Evolutionary conservation across 345 rosid genomes (phyloP).

Genomic region (Acer negundo): DNA sequence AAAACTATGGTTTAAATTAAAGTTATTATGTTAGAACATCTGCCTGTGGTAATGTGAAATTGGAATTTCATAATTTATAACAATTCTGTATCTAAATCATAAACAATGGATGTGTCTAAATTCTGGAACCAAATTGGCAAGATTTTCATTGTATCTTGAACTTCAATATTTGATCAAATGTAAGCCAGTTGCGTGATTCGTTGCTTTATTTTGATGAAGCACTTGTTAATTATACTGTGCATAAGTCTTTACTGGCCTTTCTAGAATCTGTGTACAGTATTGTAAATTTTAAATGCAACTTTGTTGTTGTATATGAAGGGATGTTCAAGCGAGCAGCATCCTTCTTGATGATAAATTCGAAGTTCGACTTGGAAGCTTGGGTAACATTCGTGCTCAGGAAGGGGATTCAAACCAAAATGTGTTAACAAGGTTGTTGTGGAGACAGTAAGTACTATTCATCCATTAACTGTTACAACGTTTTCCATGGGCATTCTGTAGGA

Average conservation of each 20-base stretch:
- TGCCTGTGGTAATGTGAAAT: not conserved
- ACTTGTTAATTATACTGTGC: not conserved
- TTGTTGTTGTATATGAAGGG: conserved; percentile 51
- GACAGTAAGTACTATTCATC: conserved; percentile 61
- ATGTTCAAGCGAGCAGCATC: conserved; percentile 94
- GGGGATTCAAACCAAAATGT: conserved; percentile 66
- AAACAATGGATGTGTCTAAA: not conserved
- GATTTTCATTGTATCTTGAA: not conserved
- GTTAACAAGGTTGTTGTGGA: conserved; percentile 59
- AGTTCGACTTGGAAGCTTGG: conserved; percentile 92
- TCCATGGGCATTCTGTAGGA: conserved; percentile 12
- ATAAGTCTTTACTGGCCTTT: conserved; percentile 3
- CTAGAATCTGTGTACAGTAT: not conserved
- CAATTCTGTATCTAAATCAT: no score
- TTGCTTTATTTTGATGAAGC: not conserved
- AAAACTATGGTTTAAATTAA: not conserved
- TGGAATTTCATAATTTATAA: no score
- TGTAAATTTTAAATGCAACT: conserved; percentile 8
- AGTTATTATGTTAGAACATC: not conserved
- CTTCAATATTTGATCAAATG: not conserved
- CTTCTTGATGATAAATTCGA: conserved; percentile 94
- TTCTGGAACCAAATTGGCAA: not conserved
- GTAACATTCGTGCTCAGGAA: conserved; percentile 63
- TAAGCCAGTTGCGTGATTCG: not conserved
- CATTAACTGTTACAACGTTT: not conserved